A percentile compares a stretch with the other conserved stretches of the same genome.
These are phyloP conservation scores for Syncephalastrum sp. DNA, from an alignment of 371 early-diverging fungal genomes.

Conservation along the genomic window DNA sequence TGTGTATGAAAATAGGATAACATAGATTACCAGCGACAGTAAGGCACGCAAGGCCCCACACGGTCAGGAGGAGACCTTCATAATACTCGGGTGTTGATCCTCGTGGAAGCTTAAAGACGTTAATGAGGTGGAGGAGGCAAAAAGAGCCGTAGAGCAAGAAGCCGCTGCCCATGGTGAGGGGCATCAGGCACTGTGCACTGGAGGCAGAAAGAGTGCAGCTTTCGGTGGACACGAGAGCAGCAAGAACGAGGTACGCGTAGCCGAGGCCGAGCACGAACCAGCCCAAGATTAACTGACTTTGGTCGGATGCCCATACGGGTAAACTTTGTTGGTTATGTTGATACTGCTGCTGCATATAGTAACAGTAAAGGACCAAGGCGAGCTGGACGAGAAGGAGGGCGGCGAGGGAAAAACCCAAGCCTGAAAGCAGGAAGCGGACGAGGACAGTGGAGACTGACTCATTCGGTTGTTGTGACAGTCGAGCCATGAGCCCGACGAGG, in stretches of 20 bases:
- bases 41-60: constrained; percentile 33
- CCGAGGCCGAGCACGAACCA: constrained; percentile 27
- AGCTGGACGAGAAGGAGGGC: constrained; percentile 10
- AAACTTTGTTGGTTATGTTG: constrained; percentile 10
- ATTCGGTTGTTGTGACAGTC: constrained; percentile 11
- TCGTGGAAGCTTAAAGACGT: constrained; percentile 34
- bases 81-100: constrained; percentile 46
- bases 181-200: constrained; percentile 26
- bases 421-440: constrained; percentile 8
- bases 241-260: constrained; percentile 25
- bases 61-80: constrained; percentile 35
- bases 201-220: constrained; percentile 16
- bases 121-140: constrained; percentile 32
- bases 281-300: constrained; percentile 31
- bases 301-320: constrained; percentile 13
- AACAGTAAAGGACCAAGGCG: constrained; percentile 12
- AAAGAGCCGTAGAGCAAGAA: constrained; percentile 39
- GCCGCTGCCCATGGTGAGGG: constrained; percentile 41
- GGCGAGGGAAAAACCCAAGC: constrained; percentile 13
- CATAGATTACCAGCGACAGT: constrained; percentile 12
- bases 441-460: not conserved
- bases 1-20: too few relatives aligned
- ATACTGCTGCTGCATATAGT: not conserved
- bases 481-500: constrained; percentile 29
- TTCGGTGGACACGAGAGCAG: constrained; percentile 29